phyloP scores from a whole-genome alignment of 2,329 filamentous ascomycete genomes.

The Dactylellina sp. region DNA sequence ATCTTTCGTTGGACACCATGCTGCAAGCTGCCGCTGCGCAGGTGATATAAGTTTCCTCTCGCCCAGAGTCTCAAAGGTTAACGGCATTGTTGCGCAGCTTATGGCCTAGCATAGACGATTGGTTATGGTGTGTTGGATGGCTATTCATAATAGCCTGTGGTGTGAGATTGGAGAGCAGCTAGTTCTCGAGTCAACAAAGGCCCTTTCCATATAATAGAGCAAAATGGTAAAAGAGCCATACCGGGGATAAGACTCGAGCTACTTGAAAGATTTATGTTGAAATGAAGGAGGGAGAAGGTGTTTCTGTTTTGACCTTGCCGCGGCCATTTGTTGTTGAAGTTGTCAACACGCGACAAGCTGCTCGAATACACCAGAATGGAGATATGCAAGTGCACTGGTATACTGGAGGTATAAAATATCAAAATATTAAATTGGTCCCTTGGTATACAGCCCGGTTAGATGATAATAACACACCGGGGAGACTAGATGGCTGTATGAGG shows the following conservation, averaged over 20 bases:
- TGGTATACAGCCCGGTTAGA: no score
- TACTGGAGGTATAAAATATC: no score
- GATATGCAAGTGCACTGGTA: no score
- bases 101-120: conserved; percentile 17
- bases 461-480: no score
- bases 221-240: background rate
- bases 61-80: conserved; percentile 58
- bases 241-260: background rate
- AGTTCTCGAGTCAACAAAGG: background rate
- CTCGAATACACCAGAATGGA: background rate
- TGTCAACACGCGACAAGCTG: conserved; percentile 42
- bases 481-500: no score
- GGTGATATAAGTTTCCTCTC: conserved; percentile 59
- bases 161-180: background rate
- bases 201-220: no score
- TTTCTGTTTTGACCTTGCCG: conserved; percentile 11
- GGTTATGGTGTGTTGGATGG: conserved; percentile 23
- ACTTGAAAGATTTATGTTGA: conserved; percentile 17
- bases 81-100: conserved; percentile 28
- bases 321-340: conserved; percentile 20
- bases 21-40: conserved; percentile 58
- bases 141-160: conserved; percentile 12
- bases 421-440: no score
- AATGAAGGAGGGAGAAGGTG: conserved; percentile 1
- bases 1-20: conserved; percentile 61